These are phyloP conservation scores for Sonneratia caseolaris DNA, from an alignment of 345 rosid species.

Conservation along the genomic window DNA sequence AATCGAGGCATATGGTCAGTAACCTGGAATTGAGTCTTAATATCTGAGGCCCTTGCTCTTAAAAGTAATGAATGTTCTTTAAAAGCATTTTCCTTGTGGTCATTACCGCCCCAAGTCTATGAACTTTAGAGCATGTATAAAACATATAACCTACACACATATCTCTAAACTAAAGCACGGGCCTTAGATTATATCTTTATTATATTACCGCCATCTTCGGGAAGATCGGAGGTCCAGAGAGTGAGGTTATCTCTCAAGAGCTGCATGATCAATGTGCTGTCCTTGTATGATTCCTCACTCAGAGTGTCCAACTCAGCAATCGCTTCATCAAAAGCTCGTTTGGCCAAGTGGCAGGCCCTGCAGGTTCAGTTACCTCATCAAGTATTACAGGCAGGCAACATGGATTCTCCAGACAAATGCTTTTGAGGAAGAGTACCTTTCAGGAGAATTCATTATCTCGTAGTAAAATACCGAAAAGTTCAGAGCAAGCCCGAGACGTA, in stretches of 20 bases:
- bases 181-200: neutral
- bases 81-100: neutral
- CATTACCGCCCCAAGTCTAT: neutral
- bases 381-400: neutral
- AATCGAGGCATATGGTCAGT: neutral
- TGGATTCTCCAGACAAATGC: neutral
- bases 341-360: slow-evolving; percentile 98
- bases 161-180: neutral
- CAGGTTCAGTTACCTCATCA: slow-evolving; percentile 8
- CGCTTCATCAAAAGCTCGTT: slow-evolving; percentile 96
- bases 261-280: slow-evolving; percentile 98
- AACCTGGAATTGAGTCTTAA: slow-evolving; percentile 28
- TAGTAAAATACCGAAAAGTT: slow-evolving; percentile 98
- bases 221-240: slow-evolving; percentile 98
- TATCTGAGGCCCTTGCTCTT: neutral
- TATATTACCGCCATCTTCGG: slow-evolving; percentile 84
- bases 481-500: slow-evolving; percentile 97
- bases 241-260: slow-evolving; percentile 97
- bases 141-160: neutral
- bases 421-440: slow-evolving; percentile 38
- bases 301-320: slow-evolving; percentile 93
- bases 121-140: neutral
- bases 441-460: slow-evolving; percentile 98
- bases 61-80: neutral
- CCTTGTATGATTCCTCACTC: slow-evolving; percentile 96